Conservation (phyloP, 805 yeast species). For the Monosporozyma solicola region DNA sequence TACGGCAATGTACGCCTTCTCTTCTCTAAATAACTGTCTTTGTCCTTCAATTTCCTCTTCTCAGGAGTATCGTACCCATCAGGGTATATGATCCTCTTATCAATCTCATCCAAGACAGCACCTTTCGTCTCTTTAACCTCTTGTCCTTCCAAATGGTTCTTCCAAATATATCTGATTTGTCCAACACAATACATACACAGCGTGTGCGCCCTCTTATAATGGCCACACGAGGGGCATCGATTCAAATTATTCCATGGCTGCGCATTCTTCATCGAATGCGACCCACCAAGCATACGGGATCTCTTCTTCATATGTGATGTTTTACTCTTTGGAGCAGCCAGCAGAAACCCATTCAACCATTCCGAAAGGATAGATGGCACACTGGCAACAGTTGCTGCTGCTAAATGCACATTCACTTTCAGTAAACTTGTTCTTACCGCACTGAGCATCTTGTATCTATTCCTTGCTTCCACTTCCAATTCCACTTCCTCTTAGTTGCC, state of each 20-base stretch:
- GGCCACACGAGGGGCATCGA: conserved; percentile 94
- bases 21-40: conserved; percentile 46
- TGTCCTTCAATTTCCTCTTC: conserved; percentile 39
- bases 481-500: too few species aligned
- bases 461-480: neutral
- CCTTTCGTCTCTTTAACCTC: conserved; percentile 16
- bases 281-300: conserved; percentile 67
- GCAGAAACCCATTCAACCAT: conserved; percentile 45
- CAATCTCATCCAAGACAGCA: conserved; percentile 41
- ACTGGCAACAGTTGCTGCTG: neutral
- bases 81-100: conserved; percentile 62
- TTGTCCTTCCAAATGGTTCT: conserved; percentile 22
- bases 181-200: conserved; percentile 88
- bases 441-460: neutral
- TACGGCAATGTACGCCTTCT: conserved; percentile 51
- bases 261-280: conserved; percentile 3
- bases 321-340: conserved; percentile 93
- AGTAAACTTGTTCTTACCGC: neutral
- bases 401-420: neutral
- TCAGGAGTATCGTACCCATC: conserved; percentile 49
- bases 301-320: conserved; percentile 80
- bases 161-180: conserved; percentile 72
- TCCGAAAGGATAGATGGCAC: neutral
- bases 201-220: conserved; percentile 79
- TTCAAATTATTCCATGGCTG: conserved; percentile 67